Evolutionary conservation across 345 rosid species (phyloP).

Genomic region (Reutealis trisperma): DNA sequence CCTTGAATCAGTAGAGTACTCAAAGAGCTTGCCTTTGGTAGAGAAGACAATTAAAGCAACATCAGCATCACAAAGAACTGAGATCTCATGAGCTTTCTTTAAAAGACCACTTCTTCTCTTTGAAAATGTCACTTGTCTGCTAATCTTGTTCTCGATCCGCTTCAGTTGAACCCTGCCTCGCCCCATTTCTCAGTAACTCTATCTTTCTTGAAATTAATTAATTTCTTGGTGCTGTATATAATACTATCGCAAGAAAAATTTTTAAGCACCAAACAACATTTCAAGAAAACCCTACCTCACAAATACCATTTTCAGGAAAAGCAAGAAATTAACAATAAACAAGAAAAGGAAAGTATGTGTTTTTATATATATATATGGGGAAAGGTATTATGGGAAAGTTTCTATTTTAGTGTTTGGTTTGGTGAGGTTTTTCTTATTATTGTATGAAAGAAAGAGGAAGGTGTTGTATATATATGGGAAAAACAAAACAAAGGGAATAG

Average conservation of each 20-base stretch:
- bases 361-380: neutral
- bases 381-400: conserved; percentile 27
- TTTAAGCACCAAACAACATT: conserved; percentile 3
- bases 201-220: neutral
- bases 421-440: conserved; percentile 13
- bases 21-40: conserved; percentile 78
- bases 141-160: conserved; percentile 94
- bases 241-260: too few species aligned
- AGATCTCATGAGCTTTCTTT: conserved; percentile 91
- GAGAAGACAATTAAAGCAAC: conserved; percentile 84
- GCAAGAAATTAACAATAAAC: neutral
- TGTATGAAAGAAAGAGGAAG: conserved; percentile 11
- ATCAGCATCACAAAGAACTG: conserved; percentile 79
- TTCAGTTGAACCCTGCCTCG: conserved; percentile 87
- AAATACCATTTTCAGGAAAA: neutral
- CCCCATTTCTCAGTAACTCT: conserved; percentile 48
- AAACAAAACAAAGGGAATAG: neutral
- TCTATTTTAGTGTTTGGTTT: conserved; percentile 31
- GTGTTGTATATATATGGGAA: neutral
- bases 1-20: conserved; percentile 76
- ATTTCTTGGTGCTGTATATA: too few species aligned
- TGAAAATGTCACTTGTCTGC: conserved; percentile 87
- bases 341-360: neutral
- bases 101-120: conserved; percentile 75
- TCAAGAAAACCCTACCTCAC: conserved; percentile 27